Evolutionary conservation across 1,284 basidiomycete species (phyloP).

Genomic region (Polyporus tsugae): DNA sequence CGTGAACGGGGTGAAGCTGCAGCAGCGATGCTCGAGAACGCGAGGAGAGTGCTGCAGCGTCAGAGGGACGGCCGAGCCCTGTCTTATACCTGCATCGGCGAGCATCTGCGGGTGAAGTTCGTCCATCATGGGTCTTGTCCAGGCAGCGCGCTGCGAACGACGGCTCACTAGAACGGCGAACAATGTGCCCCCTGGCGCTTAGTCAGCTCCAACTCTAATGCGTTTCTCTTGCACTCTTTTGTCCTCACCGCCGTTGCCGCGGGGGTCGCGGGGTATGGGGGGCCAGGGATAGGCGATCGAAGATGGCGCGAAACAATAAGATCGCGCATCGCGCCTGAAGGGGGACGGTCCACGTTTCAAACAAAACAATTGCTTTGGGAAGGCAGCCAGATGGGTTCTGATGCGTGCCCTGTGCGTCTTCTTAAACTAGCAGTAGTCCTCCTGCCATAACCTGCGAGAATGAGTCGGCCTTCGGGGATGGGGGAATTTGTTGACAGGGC

Average conservation of each 20-base stretch:
- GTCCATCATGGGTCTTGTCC: constrained; percentile 20
- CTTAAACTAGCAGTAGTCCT: not conserved
- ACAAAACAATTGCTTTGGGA: constrained; percentile 33
- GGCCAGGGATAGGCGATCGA: constrained; percentile 35
- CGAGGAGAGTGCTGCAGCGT: not conserved
- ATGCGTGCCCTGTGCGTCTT: not conserved
- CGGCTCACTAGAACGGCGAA: constrained; percentile 23
- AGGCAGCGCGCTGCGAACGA: constrained; percentile 6
- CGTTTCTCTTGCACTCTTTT: constrained; percentile 35
- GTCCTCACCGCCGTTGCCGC: constrained; percentile 25
- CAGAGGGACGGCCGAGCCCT: not conserved
- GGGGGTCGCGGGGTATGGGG: constrained; percentile 18
- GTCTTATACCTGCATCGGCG: constrained; percentile 18
- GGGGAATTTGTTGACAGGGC: not conserved
- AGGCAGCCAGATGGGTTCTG: constrained; percentile 6
- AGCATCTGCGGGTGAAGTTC: constrained; percentile 2
- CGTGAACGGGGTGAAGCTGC: not conserved
- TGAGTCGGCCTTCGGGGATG: not conserved
- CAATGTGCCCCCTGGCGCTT: constrained; percentile 31
- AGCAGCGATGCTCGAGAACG: constrained; percentile 3
- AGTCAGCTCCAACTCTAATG: constrained; percentile 39
- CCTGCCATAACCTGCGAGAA: not conserved
- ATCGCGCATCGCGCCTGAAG: constrained; percentile 30
- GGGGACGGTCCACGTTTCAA: constrained; percentile 35
- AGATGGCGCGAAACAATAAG: constrained; percentile 42